Evolutionary conservation across 129 eudicot species (phyloP).

Genomic region (Flaveria bidentis): DNA sequence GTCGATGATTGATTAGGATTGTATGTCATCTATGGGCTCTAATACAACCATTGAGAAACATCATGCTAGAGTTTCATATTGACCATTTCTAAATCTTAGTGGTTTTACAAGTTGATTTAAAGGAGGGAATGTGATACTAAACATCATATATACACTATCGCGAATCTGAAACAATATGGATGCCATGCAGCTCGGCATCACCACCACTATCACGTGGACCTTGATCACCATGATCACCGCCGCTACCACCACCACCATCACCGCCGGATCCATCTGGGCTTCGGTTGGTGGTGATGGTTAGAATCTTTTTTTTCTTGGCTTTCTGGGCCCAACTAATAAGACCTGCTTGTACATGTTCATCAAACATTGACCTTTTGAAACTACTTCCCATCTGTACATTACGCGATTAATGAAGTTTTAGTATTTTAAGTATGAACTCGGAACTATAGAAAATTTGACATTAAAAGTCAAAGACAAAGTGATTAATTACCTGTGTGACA

Average conservation of each 20-base stretch:
- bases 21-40: neutral
- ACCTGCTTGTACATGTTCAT: constrained; percentile 73
- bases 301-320: constrained; percentile 55
- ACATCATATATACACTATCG: constrained; percentile 10
- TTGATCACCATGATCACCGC: neutral
- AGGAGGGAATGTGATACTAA: constrained; percentile 5
- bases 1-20: neutral
- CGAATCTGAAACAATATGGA: constrained; percentile 30
- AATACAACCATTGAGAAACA: constrained; percentile 8
- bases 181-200: constrained; percentile 31
- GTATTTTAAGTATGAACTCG: neutral
- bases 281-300: constrained; percentile 32
- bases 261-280: constrained; percentile 20
- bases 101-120: neutral
- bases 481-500: constrained; percentile 80
- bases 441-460: neutral
- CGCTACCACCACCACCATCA: constrained; percentile 11
- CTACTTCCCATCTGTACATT: constrained; percentile 78
- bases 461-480: neutral
- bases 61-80: neutral
- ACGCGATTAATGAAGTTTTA: neutral
- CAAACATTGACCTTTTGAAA: constrained; percentile 87
- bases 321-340: constrained; percentile 85
- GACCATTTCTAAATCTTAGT: constrained; percentile 5
- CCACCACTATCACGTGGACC: neutral